Conservation (phyloP, 2,329 filamentous ascomycete genomes). For the Fusarium anguioides region DNA sequence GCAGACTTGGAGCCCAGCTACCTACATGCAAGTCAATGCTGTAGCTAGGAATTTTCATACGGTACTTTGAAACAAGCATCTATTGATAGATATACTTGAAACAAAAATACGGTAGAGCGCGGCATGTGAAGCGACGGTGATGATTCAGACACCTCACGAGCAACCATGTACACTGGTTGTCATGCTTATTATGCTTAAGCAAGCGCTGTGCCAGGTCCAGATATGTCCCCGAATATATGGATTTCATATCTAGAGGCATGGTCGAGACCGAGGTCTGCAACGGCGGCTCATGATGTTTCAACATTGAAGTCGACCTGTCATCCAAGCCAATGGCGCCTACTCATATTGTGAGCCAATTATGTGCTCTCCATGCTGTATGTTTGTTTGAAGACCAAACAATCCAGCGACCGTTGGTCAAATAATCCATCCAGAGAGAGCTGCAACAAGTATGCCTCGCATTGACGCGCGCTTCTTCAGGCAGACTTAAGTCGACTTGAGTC, state of each 20-base stretch:
- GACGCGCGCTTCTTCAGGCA: conserved; percentile 34
- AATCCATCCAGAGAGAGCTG: conserved; percentile 4
- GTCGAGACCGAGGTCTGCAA: background rate
- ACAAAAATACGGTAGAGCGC: background rate
- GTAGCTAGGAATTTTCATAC: background rate
- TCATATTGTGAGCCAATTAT: conserved; percentile 9
- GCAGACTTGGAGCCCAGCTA: background rate
- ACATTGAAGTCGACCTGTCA: background rate
- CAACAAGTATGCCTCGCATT: conserved; percentile 35
- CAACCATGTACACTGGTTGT: background rate
- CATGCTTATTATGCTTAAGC: background rate
- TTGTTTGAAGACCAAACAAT: background rate
- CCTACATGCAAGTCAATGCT: background rate
- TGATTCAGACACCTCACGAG: background rate
- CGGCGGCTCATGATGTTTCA: background rate
- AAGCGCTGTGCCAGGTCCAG: conserved; percentile 7
- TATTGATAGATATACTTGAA: background rate
- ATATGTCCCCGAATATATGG: background rate
- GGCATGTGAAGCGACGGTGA: background rate
- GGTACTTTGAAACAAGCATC: background rate
- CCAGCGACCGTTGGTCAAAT: conserved; percentile 2
- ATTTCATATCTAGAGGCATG: background rate
- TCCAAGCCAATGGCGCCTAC: conserved; percentile 12
- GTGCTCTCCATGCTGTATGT: background rate
- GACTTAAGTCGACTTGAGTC: too few relatives aligned